These are phyloP conservation scores for Ehretia macrophylla DNA, from an alignment of 257 asterid genomes.

Conservation along the genomic window DNA sequence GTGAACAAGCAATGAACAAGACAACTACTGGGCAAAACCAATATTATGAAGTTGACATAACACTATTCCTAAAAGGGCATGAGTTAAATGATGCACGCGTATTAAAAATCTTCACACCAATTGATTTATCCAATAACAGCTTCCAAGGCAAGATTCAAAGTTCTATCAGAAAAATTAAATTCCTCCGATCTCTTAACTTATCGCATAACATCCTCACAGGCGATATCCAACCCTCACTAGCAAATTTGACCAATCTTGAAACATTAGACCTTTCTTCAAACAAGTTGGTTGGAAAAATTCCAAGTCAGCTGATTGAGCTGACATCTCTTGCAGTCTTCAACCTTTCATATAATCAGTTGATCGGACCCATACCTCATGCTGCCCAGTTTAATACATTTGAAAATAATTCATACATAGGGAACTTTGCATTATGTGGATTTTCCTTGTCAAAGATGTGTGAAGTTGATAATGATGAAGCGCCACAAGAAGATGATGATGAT, in stretches of 20 bases:
- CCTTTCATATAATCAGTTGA: conserved; percentile 11
- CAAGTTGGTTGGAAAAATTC: conserved; percentile 24
- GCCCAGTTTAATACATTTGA: conserved; percentile 11
- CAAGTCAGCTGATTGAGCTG: conserved; percentile 10
- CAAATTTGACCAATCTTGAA: conserved; percentile 16
- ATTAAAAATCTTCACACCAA: neutral
- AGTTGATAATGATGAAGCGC: neutral
- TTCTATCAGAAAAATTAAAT: neutral
- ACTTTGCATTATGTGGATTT: conserved; percentile 11
- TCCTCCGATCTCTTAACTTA: conserved; percentile 10
- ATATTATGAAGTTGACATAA: conserved; percentile 3
- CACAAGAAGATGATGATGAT: too few species aligned
- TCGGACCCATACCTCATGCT: conserved; percentile 12
- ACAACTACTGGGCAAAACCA: neutral
- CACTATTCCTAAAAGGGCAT: neutral
- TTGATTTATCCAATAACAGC: conserved; percentile 21
- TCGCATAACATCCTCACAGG: conserved; percentile 19
- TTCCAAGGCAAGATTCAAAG: conserved; percentile 14
- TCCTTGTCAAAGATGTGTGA: conserved; percentile 14
- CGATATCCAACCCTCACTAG: conserved; percentile 19
- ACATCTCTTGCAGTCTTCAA: conserved; percentile 21
- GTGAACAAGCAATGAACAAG: neutral
- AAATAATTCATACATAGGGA: conserved; percentile 12
- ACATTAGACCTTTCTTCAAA: conserved; percentile 20
- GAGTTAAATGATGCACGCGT: neutral